These are phyloP conservation scores for Phytopythium aichiense DNA, from an alignment of 352 stramenopile genomes.

Conservation along the genomic window DNA sequence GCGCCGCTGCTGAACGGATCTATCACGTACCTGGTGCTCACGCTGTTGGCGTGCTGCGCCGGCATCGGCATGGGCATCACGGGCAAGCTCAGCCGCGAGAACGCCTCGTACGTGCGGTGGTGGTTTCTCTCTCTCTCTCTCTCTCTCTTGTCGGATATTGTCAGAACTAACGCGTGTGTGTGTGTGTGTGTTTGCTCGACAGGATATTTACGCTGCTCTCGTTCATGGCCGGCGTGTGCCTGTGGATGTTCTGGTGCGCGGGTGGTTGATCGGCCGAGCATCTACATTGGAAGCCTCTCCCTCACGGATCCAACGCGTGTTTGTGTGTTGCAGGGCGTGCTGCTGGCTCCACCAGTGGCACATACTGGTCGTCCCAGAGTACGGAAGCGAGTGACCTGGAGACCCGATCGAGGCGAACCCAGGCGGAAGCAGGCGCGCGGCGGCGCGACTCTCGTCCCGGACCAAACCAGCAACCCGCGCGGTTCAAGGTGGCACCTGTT, in stretches of 20 bases:
- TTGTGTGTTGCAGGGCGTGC: conserved; percentile 55
- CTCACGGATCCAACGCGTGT: conserved; percentile 16
- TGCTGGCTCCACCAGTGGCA: conserved; percentile 90
- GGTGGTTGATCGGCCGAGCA: too few relatives aligned
- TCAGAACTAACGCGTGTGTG: background rate
- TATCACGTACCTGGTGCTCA: conserved; percentile 87
- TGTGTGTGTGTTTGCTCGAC: conserved; percentile 12
- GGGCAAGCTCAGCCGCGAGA: conserved; percentile 82
- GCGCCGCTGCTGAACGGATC: conserved; percentile 74
- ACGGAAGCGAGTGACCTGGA: conserved; percentile 44
- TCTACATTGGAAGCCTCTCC: background rate
- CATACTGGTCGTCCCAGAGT: conserved; percentile 81
- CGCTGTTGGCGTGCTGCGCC: conserved; percentile 68
- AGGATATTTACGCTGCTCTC: conserved; percentile 81
- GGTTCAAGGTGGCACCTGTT: background rate
- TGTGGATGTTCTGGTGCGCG: conserved; percentile 87
- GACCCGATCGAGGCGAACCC: background rate
- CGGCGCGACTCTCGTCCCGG: background rate
- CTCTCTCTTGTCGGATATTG: too few relatives aligned
- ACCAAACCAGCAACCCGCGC: background rate
- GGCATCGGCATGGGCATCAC: conserved; percentile 76
- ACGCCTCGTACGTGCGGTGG: conserved; percentile 85
- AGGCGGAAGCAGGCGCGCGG: background rate
- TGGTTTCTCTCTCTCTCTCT: too few relatives aligned
- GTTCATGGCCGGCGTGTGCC: conserved; percentile 79